Base-by-base conservation (phyloP, 2,329 filamentous ascomycete genomes). In the Cordyceps sp. region DNA sequence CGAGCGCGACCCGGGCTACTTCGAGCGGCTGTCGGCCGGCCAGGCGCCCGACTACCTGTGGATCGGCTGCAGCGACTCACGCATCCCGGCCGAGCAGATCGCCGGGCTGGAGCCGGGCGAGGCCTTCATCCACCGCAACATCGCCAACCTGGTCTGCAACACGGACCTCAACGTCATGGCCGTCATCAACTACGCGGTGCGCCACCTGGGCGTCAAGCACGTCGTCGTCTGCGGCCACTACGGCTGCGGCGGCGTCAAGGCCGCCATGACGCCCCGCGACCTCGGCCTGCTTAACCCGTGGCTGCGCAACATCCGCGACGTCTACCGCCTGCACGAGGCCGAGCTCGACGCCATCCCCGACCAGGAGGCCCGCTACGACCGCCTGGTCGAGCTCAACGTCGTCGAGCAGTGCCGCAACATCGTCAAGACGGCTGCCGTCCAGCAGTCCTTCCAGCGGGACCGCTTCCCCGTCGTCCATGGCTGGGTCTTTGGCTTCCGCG, bases 41-140 rank as follows among this genome's bases (percentile, higher is more conserved):
- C 77, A 82, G 57, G 58, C 57, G 13, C 77, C 77, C 34, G 73
- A 81, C 46, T 81, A 81, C 53, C 67, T 82, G 33, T 93, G 84
- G 82, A 82, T 93, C 48, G 85, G 86, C 30, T 94, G 85, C 66
- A 78, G 78, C 55, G 85, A 93, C 63, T 84, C 77, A 26, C 81
- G 86, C 42, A 82, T 88, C 50, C 86, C 86, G n/a, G 85, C 88
- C 45, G 88, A 86, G 48, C 81, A 81, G 48, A 75, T 94, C 52
- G 74, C 84, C 29, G 78, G 80, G 42, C 69, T 88, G 35, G 66
- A 79, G 48, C 82, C 85, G n/a, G 85, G 85, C 43, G 83, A 93
- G 57, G 78, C 88, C 46, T 94, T 93, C 55, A 78, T 92, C 43
- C 84, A 93, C 65, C 81, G 86, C 57, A 93, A 94, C 50, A 93